phyloP scores from a whole-genome alignment of 805 yeast genomes.

The Dipodascopsis tothii region DNA sequence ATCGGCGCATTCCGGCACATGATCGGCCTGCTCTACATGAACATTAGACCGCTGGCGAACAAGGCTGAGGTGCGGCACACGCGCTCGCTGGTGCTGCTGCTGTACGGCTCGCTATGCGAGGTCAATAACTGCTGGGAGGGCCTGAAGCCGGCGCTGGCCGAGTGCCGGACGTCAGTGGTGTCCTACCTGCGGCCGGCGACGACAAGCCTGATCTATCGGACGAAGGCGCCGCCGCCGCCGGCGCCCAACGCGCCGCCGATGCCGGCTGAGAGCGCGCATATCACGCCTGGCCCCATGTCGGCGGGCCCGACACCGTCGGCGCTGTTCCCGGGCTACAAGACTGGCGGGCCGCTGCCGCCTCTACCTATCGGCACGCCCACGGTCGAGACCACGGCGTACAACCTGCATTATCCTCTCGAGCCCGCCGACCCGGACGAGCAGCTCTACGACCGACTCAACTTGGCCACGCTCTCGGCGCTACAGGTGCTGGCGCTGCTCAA shows the following conservation, averaged over 20 bases:
- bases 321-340: conserved; percentile 9
- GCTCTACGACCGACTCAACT: conserved; percentile 54
- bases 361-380: conserved; percentile 9
- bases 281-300: too few relatives aligned
- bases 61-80: conserved; percentile 58
- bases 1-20: conserved; percentile 46
- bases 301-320: conserved; percentile 1
- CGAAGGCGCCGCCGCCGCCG: background rate
- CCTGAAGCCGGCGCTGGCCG: conserved; percentile 30
- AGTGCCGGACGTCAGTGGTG: conserved; percentile 9
- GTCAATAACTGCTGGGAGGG: conserved; percentile 56
- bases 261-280: too few relatives aligned
- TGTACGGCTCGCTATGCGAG: conserved; percentile 59
- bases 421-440: conserved; percentile 56
- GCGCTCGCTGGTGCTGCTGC: conserved; percentile 53
- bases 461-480: conserved; percentile 62
- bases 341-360: background rate
- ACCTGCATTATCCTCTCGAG: conserved; percentile 18
- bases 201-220: background rate
- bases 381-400: conserved; percentile 10
- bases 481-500: conserved; percentile 71
- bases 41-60: conserved; percentile 43
- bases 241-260: background rate
- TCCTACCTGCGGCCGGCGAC: background rate
- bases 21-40: conserved; percentile 42